Base-by-base conservation (phyloP, 2,329 filamentous ascomycete genomes). In the Mariannaea elegans region DNA sequence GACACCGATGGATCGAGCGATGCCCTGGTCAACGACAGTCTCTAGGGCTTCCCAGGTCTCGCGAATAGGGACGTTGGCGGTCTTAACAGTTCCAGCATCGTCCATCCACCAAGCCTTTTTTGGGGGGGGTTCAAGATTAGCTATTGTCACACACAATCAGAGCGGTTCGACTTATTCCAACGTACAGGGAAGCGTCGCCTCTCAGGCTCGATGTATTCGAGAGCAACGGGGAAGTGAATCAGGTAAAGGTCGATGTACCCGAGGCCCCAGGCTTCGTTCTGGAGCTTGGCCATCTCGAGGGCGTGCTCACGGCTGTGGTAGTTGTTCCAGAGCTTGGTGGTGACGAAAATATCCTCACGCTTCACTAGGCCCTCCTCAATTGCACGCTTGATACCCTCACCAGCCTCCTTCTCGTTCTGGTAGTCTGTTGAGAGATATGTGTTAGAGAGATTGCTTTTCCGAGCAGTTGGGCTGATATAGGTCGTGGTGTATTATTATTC, bases 221-320 rank as follows among this genome's bases (percentile, higher is more conserved):
- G 73, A 3, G 78, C 71, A 60, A 80, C 75, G 61, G 80, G 81
- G 73, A 81, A 92, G 75, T 96, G 92, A 69, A 94, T 87, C 69
- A 94, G 82, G 84, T 88, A 96, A 61, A 95, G 85, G 75, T 95
- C 92, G 74, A 96, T 93, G 82, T 95, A 94, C 66, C 92, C 92
- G 55, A 95, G 77, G 57, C 89, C 89, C 87, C 90, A 94, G 79
- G 93, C 90, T 66, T 86, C 84, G 61, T 93, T 87, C 78, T 93
- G 90, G 73, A 88, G 88, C 76, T 86, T 86, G 75, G 83, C 84
- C 74, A 94, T 92, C 44, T 86, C 86, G 74, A 89, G 84, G 53
- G 93, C 91, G 68, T 87, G 84, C 65, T 93, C 88, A 65, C 82
- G 84, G 71, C 93, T 88, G 82, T 96, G 91, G 85, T 94, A 95